These are phyloP conservation scores for Fusarium sp. DNA, from an alignment of 2,329 filamentous ascomycete species.

Conservation along the genomic window DNA sequence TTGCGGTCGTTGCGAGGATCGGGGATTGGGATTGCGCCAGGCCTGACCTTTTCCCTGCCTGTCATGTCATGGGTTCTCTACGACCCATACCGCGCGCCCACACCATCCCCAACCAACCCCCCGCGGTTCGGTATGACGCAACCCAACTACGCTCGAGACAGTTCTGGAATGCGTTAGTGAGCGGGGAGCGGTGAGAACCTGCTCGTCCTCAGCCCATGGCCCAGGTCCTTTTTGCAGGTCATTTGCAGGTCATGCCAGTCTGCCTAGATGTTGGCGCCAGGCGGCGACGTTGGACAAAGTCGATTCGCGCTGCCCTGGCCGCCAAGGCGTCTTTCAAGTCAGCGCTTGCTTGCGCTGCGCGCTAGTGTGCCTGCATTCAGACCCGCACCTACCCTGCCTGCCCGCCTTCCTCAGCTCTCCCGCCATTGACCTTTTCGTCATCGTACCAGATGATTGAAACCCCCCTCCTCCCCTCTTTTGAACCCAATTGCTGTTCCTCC, in stretches of 20 bases:
- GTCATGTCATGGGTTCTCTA: constrained; percentile 43
- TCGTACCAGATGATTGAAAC: constrained; percentile 32
- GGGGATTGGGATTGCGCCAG: constrained; percentile 20
- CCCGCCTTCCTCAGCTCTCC: constrained; percentile 26
- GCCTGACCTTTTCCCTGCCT: constrained; percentile 35
- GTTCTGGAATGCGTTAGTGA: constrained; percentile 37
- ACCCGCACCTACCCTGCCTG: constrained; percentile 28
- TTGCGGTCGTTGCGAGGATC: constrained; percentile 33
- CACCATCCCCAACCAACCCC: constrained; percentile 34
- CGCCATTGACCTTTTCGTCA: constrained; percentile 31
- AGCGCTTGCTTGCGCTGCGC: constrained; percentile 31
- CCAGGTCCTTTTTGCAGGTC: constrained; percentile 17
- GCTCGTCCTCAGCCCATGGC: constrained; percentile 25
- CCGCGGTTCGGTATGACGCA: constrained; percentile 43
- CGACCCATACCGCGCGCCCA: constrained; percentile 28
- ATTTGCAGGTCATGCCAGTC: constrained; percentile 30
- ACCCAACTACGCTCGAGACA: constrained; percentile 32
- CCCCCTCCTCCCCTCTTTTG: constrained; percentile 29
- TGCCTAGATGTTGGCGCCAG: constrained; percentile 30
- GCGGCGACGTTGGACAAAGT: constrained; percentile 25
- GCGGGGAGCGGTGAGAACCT: constrained; percentile 37
- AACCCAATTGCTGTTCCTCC: constrained; percentile 38
- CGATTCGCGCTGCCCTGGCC: constrained; percentile 18
- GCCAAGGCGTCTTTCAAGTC: constrained; percentile 25
- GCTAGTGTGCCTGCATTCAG: constrained; percentile 44